Percentiles rank a stretch among this genome's conserved stretches.
phyloP scores from a whole-genome alignment of 2,329 filamentous ascomycete species.

The Beauveria brongniartii region DNA sequence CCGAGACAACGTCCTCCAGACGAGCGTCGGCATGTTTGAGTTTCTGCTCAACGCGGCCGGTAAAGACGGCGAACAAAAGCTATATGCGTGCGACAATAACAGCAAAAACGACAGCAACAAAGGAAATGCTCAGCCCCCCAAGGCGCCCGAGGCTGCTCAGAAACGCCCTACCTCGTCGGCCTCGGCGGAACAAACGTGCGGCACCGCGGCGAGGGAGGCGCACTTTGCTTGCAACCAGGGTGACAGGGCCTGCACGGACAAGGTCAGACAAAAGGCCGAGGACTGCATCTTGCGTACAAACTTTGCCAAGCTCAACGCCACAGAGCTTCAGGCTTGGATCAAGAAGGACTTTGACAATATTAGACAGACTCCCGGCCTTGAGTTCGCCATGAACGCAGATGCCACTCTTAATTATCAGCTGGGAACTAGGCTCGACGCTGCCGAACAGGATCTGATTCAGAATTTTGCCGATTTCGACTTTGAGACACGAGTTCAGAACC shows the following conservation, averaged over 20 bases:
- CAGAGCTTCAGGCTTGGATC: background rate
- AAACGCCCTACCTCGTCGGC: background rate
- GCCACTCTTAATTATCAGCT: background rate
- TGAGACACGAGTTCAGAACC: background rate
- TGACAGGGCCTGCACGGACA: background rate
- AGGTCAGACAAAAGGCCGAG: background rate
- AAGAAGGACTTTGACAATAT: background rate
- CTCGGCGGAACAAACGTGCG: background rate
- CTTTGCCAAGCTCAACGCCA: background rate
- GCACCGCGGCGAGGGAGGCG: background rate
- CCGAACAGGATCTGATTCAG: background rate
- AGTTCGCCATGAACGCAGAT: background rate
- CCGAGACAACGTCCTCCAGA: slow-evolving; percentile 35
- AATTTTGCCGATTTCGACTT: background rate
- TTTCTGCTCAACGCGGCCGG: slow-evolving; percentile 27
- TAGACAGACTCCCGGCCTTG: background rate
- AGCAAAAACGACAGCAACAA: too few species aligned
- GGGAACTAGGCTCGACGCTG: background rate
- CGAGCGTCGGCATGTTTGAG: slow-evolving; percentile 41
- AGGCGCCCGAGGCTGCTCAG: background rate
- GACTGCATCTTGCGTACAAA: background rate
- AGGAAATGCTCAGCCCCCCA: background rate
- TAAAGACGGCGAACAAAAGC: slow-evolving; percentile 11
- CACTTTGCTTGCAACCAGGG: background rate
- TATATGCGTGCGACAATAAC: slow-evolving; percentile 7